Base-by-base conservation (phyloP, 176 grass and related monocot genomes). In the Oryza glumipatula region DNA sequence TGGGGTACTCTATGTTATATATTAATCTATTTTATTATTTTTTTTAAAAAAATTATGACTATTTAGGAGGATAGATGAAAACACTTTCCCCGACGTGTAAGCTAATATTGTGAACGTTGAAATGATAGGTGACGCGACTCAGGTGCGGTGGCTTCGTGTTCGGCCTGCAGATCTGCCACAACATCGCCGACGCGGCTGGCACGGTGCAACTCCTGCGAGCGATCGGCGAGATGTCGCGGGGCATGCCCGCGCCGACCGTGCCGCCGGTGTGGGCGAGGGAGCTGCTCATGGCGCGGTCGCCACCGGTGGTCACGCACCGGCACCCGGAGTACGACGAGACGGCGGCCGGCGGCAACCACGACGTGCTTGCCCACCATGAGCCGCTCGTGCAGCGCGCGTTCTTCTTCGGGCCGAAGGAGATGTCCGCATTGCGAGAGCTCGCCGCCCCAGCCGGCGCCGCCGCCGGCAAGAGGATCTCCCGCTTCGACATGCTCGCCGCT, bases 401-500 rank as follows among this genome's bases (percentile, higher is more conserved):
- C 58, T 76, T 85, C 44, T 80, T 89, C 35, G 45, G 87, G 12
- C 35, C 76, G 19, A 79, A 75, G 21, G 70, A 89, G 58, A 46
- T 85, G 33, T 56, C 36, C 2, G 82, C 67, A 2, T 33, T 85
- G 6, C 44, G 32, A 36, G 3, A 73, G 9, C 21, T 45, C 3
- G 74, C 78, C 13, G 74, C 78, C 7, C 76, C 43, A 23, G 10
- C 41, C 30, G 44, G 1, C 11, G 65, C 6, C 51, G 12, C 48
- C 19, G 38, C 6, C 38, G 38, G 38, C 38, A 39, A 39, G 38
- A 47, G 43, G 17, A 56, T 52, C 7, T 72, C 66, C 36, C 65
- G 76, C 11, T 89, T 85, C 78, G 87, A 89, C 5, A 48, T 89
- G 3, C 54, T 85, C 56, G 54, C 76, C 23, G 69, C 82, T 9